phyloP scores from a whole-genome alignment of 2,329 filamentous ascomycete species.

The Claviceps sp. region DNA sequence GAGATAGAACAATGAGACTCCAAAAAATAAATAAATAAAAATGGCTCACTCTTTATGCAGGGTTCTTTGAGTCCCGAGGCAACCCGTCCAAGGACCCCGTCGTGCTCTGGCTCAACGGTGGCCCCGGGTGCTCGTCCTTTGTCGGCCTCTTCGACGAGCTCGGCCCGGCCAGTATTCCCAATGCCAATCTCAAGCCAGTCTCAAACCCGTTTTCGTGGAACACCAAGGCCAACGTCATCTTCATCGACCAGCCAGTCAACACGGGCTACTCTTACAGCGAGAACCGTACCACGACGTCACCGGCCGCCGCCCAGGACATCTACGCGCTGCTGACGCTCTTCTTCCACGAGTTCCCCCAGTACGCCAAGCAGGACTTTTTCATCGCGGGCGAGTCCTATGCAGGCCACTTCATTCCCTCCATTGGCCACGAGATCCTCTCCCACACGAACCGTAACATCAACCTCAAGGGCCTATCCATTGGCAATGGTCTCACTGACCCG shows the following conservation, averaged over 20 bases:
- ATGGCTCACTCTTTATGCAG: conserved; percentile 27
- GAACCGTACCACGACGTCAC: conserved; percentile 73
- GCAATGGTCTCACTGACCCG: conserved; percentile 89
- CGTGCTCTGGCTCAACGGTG: conserved; percentile 40
- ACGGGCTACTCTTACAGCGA: conserved; percentile 36
- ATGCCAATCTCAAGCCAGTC: conserved; percentile 17
- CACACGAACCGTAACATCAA: conserved; percentile 97
- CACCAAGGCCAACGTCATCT: conserved; percentile 52
- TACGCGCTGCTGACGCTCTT: conserved; percentile 94
- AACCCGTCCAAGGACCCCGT: conserved; percentile 25
- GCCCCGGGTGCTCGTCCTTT: conserved; percentile 21
- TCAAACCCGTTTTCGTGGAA: conserved; percentile 50
- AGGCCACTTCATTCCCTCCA: conserved; percentile 89
- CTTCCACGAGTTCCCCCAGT: conserved; percentile 97
- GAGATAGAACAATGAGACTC: background rate
- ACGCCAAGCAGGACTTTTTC: conserved; percentile 88
- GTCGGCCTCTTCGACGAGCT: conserved; percentile 48
- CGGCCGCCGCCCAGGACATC: conserved; percentile 91
- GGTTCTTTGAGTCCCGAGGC: conserved; percentile 34
- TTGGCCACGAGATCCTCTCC: conserved; percentile 76
- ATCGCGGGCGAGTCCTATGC: conserved; percentile 92
- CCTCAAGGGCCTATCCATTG: conserved; percentile 86
- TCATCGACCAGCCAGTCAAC: conserved; percentile 48
- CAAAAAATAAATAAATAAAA: background rate
- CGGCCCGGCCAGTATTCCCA: conserved; percentile 60